Base-by-base conservation (phyloP, 192 early-diverging fungal species). In the Gryganskiella cystojenkinii region DNA sequence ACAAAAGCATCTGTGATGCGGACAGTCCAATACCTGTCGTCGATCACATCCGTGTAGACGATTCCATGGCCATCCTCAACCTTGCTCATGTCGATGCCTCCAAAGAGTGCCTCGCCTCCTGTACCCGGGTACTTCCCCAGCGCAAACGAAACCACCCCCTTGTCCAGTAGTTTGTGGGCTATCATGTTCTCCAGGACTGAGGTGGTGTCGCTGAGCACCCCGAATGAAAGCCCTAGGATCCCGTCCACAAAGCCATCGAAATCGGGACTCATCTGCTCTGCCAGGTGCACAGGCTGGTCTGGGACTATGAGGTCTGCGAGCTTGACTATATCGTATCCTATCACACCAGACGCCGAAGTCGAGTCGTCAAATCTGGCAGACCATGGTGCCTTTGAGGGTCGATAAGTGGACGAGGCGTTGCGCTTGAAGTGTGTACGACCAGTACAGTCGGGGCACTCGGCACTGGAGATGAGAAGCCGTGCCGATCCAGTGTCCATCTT, bases 401-500 rank as follows among this genome's bases (percentile, higher is more conserved):
- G 71, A 71, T 85, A 85, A 3, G 86, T 86, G 55, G 54, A 61
- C 6, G 78, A 80, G 33, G 68, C 67, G 24, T 47, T 31, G 25
- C 79, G 30, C 42, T 80, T 60, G 35, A 64, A 83, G 3, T 61
- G 56, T 20, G 81, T 61, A 8, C 68, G 59, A 14, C 71, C 49
- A 17, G 56, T 28, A 42, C 61, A 68, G 34, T 4, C 31, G 5
- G 56, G 8, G 35, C 56, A 58, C 20, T 58, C 37, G 7, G 56
- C 40, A 15, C 30, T 58, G 17, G 56, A 58, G n/a, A 58, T n/a
- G 56, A 58, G 30, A 20, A 58, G 34, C 14, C 89, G 88, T 24
- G 84, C 80, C 17, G 87, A 89, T 30, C 89, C 89, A 15, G 89
- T 90, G 59, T 90, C 89, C 13, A 90, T 81, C 54, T 87, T 79